Evolutionary conservation across 2,329 filamentous ascomycete genomes (phyloP), one percentile per base, ranked within the genome.

Genomic region (Macroventuria anomochaeta): DNA sequence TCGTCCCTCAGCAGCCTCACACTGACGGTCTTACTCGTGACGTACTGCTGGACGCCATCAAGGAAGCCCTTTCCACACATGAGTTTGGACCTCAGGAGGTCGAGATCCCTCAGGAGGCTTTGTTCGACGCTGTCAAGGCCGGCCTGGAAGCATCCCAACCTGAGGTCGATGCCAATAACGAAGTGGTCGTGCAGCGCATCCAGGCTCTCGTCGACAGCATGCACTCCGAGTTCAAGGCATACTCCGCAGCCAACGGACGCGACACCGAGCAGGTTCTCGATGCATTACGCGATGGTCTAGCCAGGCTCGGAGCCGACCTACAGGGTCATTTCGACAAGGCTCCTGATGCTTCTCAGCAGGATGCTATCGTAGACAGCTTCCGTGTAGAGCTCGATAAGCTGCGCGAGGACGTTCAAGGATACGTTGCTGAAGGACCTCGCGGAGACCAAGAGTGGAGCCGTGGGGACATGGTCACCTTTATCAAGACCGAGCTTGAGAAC

Each of bases 251-350:
- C 57, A 90, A 87, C 63, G 90, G 89, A 33, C 84, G 87, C 53
- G 91, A 95, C 69, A 93, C 91, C 0, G 92, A 96, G 72, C 91
- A 96, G 71, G 87, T 96, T 11, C 80, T 97, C 4, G 90, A 95
- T 71, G 90, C 91, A 0, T 88, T 96, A 36, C 93, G 91, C 63
- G 91, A 96, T 69, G 92, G 92, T 0, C 82, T 96, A 12, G 91
- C 96, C 62, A 88, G 85, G 61, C 83, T 97, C 6, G 87, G 91
- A 10, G 77, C 80, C 11, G 89, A 96, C 53, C 90, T 97, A 48
- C 91, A 96, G 68, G 80, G 80, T 36, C 96, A 96, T 61, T 86
- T 95, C 53, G 87, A 93, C 64, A 86, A 86, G 39, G 85, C 87
- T 7, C 81, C 85, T 13, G 89, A 89, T 55, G 81, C 85, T 1